These are phyloP conservation scores for Suillus bovinus DNA, from an alignment of 768 basidiomycete species.

Conservation along the genomic window DNA sequence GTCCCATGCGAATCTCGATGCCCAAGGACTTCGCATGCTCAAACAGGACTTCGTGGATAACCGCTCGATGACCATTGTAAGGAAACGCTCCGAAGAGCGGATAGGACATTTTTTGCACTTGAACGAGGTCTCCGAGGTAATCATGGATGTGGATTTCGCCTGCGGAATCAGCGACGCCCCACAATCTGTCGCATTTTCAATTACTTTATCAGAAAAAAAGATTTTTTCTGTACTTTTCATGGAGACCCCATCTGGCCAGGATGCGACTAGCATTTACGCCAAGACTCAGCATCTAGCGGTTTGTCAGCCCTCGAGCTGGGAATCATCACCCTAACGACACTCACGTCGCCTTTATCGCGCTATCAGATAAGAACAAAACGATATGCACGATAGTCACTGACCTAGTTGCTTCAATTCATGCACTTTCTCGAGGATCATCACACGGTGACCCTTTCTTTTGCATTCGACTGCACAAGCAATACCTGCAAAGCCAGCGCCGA, in stretches of 20 bases:
- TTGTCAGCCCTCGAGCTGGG: conserved; percentile 2
- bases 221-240: conserved; percentile 18
- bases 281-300: conserved; percentile 19
- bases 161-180: conserved; percentile 20
- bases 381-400: conserved; percentile 11
- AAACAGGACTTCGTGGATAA: conserved; percentile 23
- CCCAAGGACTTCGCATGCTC: conserved; percentile 22
- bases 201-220: conserved; percentile 14
- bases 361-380: conserved; percentile 9
- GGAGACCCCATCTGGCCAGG: conserved; percentile 24
- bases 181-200: conserved; percentile 19
- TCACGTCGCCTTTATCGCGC: conserved; percentile 18
- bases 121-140: conserved; percentile 22
- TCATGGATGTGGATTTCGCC: conserved; percentile 19
- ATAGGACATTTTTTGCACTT: conserved; percentile 19
- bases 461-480: conserved; percentile 31
- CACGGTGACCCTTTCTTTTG: conserved; percentile 22
- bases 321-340: conserved; percentile 1
- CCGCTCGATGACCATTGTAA: conserved; percentile 30
- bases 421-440: conserved; percentile 24
- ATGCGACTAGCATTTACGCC: conserved; percentile 24
- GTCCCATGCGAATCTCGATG: conserved; percentile 20
- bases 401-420: conserved; percentile 16
- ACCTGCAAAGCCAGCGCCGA: conserved; percentile 29
- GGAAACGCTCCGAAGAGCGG: conserved; percentile 19